Conservation (phyloP, 2,329 filamentous ascomycete species). For the Ophiostoma perfectum region DNA sequence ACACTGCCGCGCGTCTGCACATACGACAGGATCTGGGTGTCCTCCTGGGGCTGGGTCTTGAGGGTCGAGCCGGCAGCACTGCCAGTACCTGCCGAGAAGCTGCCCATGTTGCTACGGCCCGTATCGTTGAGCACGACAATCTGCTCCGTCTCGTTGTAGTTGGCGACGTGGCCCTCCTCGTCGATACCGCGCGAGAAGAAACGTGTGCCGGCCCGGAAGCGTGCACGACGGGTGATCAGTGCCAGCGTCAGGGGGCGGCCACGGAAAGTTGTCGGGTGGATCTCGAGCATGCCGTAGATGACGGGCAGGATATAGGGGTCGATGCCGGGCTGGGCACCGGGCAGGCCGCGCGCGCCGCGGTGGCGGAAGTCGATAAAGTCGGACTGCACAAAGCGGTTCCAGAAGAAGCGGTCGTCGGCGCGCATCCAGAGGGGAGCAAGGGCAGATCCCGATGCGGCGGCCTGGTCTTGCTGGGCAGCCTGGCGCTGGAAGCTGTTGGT, state of each 20-base stretch:
- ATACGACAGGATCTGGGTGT: constrained; percentile 87
- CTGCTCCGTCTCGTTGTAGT: constrained; percentile 98
- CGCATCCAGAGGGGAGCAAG: constrained; percentile 75
- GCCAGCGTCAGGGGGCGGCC: constrained; percentile 75
- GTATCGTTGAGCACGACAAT: constrained; percentile 82
- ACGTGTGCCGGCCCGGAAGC: constrained; percentile 82
- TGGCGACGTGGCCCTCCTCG: constrained; percentile 90
- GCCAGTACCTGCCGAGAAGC: constrained; percentile 65
- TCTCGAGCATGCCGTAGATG: constrained; percentile 94
- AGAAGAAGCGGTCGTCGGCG: constrained; percentile 96
- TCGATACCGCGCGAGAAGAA: constrained; percentile 95
- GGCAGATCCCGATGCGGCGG: constrained; percentile 1
- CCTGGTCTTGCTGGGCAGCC: constrained; percentile 62
- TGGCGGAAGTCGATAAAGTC: constrained; percentile 86
- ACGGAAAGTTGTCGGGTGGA: constrained; percentile 80
- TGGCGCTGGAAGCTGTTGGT: constrained; percentile 97
- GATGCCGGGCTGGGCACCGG: constrained; percentile 65
- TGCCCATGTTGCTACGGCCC: constrained; percentile 63
- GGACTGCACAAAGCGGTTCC: constrained; percentile 89
- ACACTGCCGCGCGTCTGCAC: constrained; percentile 96
- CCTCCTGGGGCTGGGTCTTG: constrained; percentile 47
- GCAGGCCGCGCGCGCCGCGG: constrained; percentile 55
- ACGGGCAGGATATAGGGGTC: constrained; percentile 94
- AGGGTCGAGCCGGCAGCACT: constrained; percentile 29
- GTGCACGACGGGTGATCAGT: constrained; percentile 81